phyloP scores from a whole-genome alignment of 164 flowering plant genomes.

The Taxillus chinensis region DNA sequence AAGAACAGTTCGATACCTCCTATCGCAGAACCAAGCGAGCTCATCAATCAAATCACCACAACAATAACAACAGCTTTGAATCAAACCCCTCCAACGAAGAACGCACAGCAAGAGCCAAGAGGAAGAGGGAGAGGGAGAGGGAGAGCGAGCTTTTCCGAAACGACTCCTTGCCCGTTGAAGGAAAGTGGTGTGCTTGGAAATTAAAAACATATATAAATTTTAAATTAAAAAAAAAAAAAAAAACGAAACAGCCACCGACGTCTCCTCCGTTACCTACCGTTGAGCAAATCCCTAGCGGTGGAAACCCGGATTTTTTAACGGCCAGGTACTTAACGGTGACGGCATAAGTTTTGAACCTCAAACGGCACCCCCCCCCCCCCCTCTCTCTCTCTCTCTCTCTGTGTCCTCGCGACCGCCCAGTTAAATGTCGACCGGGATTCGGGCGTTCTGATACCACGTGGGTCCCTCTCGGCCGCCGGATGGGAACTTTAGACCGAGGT shows the following conservation, averaged over 20 bases:
- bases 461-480: conserved; percentile 23
- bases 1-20: conserved; percentile 19
- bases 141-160: conserved; percentile 15
- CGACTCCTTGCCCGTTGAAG: conserved; percentile 63
- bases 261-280: conserved; percentile 32
- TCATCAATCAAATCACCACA: conserved; percentile 10
- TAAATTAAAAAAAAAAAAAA: conserved; percentile 24
- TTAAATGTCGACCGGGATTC: conserved; percentile 14
- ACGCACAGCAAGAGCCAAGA: conserved; percentile 16
- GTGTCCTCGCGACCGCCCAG: conserved; percentile 2
- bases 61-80: conserved; percentile 5
- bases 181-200: conserved; percentile 7
- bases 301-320: conserved; percentile 19
- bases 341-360: conserved; percentile 64
- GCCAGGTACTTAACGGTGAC: conserved; percentile 13
- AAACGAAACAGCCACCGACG: conserved; percentile 25
- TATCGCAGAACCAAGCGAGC: conserved; percentile 37
- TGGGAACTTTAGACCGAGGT: not conserved
- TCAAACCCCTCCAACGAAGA: conserved; percentile 13
- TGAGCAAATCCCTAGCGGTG: not conserved
- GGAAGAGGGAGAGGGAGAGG: not conserved
- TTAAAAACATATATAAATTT: conserved; percentile 5
- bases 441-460: conserved; percentile 15
- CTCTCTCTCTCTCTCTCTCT: too few relatives aligned
- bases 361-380: conserved; percentile 75